Base-by-base conservation (phyloP, 176 grass and related monocot genomes). In the Triticum dicoccoides region DNA sequence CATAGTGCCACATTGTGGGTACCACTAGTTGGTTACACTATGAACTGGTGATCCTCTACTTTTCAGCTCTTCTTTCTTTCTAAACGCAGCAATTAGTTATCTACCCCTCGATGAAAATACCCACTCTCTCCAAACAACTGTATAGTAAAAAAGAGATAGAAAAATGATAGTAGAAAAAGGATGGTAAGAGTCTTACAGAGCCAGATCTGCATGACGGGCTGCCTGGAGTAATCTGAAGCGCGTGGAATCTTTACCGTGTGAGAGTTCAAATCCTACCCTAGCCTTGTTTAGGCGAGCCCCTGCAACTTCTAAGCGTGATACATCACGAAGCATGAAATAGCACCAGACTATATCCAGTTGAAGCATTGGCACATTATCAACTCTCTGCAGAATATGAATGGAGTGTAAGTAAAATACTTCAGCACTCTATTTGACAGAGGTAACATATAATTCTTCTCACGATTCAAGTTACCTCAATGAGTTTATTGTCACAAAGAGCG, bases 331-430 rank as follows among this genome's bases (percentile, higher is more conserved):
- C 90, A 92, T 88, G 82, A 99, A 99, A 67, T 99, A 94, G 52
- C 97, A 99, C 97, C 97, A 99, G 9, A 99, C 94, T 86, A 88
- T 96, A 92, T 99, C 94, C 58, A 99, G 80, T 88, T 99, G 92
- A 89, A 99, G 97, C 85, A 99, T 92, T 11, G 97, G 94, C 61
- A 94, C 80, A 80, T 99, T 99, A 87, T 99, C 97, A 88, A 99
- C 91, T 78, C 89, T 94, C 97, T 96, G 87, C 85, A 80, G 20
- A 77, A 89, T 34, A 84, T 27, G 41, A 11, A 85, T 9, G 3
- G 24, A 80, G 29, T 63, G 18, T 83, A 84, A 88, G 85, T 80
- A 86, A 76, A 79, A 85, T 59, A 42, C 6, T 44, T 88, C 62
- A 82, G 32, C 62, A 82, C 8, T 61, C 14, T 34, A 56, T 78